Percentiles rank a stretch among this genome's conserved stretches.
phyloP scores from a whole-genome alignment of 768 basidiomycete species.

The Inosperma sp. region DNA sequence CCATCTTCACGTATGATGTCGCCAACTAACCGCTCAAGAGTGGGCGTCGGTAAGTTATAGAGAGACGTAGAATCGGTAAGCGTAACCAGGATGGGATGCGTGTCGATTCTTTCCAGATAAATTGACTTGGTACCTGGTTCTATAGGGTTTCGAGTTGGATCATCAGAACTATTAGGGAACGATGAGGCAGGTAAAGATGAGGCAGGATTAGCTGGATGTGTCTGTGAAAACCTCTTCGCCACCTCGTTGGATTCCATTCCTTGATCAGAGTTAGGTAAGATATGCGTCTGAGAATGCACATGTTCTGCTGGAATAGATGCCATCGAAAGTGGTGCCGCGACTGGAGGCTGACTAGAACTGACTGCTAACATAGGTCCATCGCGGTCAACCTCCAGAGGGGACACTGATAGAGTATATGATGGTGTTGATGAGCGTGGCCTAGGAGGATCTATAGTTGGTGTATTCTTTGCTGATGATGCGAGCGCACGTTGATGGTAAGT shows the following conservation, averaged over 20 bases:
- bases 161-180: conserved; percentile 1
- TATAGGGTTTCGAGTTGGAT: neutral
- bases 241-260: too few relatives aligned
- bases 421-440: conserved; percentile 2
- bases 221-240: neutral
- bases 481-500: neutral
- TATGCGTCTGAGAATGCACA: too few relatives aligned
- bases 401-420: conserved; percentile 12
- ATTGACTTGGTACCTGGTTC: too few relatives aligned
- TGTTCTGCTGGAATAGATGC: too few relatives aligned
- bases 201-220: neutral
- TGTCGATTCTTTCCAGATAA: neutral
- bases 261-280: too few relatives aligned
- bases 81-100: conserved; percentile 30
- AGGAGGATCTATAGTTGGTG: neutral
- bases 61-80: conserved; percentile 44
- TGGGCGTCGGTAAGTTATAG: conserved; percentile 47
- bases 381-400: conserved; percentile 1
- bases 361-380: too few relatives aligned
- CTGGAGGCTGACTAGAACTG: neutral
- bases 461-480: neutral
- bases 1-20: conserved; percentile 71
- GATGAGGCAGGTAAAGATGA: neutral
- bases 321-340: neutral
- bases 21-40: conserved; percentile 54